These are phyloP conservation scores for Quercus robur DNA, from an alignment of 306 rosid species.

Conservation along the genomic window DNA sequence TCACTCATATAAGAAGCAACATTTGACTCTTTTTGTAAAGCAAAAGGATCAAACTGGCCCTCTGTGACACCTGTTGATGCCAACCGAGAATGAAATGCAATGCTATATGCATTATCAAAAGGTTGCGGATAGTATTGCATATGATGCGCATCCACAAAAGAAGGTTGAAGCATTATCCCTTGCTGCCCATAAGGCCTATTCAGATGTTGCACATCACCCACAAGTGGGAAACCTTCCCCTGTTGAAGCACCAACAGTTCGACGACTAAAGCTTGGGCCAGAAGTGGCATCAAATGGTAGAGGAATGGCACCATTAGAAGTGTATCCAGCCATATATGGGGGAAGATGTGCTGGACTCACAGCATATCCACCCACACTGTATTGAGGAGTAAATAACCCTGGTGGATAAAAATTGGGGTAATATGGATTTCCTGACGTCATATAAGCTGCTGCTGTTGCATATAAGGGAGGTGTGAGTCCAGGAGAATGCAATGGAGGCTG, in stretches of 20 bases:
- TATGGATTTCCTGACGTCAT: conserved; percentile 45
- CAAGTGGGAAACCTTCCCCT: conserved; percentile 35
- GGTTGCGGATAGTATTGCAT: conserved; percentile 40
- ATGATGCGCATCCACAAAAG: conserved; percentile 44
- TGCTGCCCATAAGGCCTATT: conserved; percentile 49
- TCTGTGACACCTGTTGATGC: conserved; percentile 24
- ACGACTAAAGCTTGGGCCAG: conserved; percentile 35
- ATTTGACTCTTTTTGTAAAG: conserved; percentile 27
- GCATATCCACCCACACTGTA: conserved; percentile 49
- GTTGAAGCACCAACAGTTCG: conserved; percentile 37
- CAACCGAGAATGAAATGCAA: conserved; percentile 37
- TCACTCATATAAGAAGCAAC: conserved; percentile 22
- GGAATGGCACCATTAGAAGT: conserved; percentile 44
- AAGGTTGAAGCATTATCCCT: conserved; percentile 41
- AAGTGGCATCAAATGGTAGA: conserved; percentile 39
- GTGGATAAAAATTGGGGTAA: conserved; percentile 41
- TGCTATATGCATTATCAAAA: conserved; percentile 34
- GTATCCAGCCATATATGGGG: conserved; percentile 48
- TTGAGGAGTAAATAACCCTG: conserved; percentile 38
- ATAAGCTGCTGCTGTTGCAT: conserved; percentile 46
- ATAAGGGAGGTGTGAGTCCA: conserved; percentile 42
- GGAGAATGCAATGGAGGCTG: conserved; percentile 44
- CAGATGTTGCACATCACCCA: conserved; percentile 34
- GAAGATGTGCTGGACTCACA: conserved; percentile 30
- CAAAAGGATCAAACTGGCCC: conserved; percentile 23